Percentiles rank a stretch among this genome's conserved stretches.
Evolutionary conservation across 768 basidiomycete species (phyloP).

Genomic region (Suillus discolor): DNA sequence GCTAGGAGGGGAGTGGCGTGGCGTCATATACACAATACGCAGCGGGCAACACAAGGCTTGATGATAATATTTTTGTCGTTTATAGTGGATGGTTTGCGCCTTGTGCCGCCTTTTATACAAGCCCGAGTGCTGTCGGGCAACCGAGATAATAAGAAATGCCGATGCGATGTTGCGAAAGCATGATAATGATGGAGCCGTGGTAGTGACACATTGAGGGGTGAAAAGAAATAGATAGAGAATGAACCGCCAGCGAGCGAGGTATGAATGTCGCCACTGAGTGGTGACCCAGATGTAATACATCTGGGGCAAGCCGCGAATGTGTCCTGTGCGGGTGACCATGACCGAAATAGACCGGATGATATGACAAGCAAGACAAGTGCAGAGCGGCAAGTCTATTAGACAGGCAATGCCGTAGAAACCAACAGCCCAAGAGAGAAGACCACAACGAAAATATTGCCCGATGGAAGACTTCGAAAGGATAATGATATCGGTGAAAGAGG

Average conservation of each 20-base stretch:
- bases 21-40: constrained; percentile 36
- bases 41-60: constrained; percentile 25
- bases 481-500: constrained; percentile 41
- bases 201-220: constrained; percentile 46
- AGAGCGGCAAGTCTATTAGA: constrained; percentile 33
- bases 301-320: constrained; percentile 26
- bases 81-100: constrained; percentile 28
- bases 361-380: constrained; percentile 19
- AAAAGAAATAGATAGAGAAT: constrained; percentile 26
- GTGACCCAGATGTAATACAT: constrained; percentile 32
- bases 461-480: constrained; percentile 41
- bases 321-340: constrained; percentile 43
- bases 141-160: constrained; percentile 35
- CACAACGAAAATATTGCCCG: constrained; percentile 31
- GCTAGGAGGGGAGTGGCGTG: constrained; percentile 21
- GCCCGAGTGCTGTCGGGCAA: constrained; percentile 29
- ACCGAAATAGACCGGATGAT: constrained; percentile 36
- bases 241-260: constrained; percentile 41
- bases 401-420: constrained; percentile 26
- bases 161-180: constrained; percentile 45
- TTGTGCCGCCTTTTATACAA: constrained; percentile 42
- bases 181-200: constrained; percentile 40
- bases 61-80: constrained; percentile 22
- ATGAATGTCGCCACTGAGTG: constrained; percentile 46
- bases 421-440: constrained; percentile 35